Evolutionary conservation across 1,284 basidiomycete species (phyloP).

Genomic region (Sporisorium graminicola): DNA sequence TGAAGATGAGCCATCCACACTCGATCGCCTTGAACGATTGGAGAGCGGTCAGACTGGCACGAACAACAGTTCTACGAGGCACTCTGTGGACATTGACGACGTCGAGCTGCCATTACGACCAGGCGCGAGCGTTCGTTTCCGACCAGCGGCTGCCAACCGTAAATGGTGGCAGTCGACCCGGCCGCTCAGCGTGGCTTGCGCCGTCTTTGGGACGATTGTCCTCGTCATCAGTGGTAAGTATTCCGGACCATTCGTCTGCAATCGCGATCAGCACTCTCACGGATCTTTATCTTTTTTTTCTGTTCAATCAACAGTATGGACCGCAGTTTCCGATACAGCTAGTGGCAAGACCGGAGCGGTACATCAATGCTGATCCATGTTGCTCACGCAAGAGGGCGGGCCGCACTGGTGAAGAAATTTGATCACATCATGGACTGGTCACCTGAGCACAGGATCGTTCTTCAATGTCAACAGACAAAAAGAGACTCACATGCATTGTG

Average conservation of each 20-base stretch:
- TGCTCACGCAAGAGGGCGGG: not conserved
- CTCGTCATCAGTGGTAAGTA: slow-evolving; percentile 58
- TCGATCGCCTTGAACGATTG: slow-evolving; percentile 38
- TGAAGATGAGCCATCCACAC: slow-evolving; percentile 35
- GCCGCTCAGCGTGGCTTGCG: slow-evolving; percentile 62
- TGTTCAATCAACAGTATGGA: slow-evolving; percentile 34
- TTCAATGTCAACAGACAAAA: not conserved
- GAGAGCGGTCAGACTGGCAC: slow-evolving; percentile 29
- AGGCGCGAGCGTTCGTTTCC: slow-evolving; percentile 55
- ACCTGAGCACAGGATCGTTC: not conserved
- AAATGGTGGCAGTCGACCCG: slow-evolving; percentile 67
- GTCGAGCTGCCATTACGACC: slow-evolving; percentile 66
- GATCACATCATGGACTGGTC: not conserved
- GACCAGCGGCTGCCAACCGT: slow-evolving; percentile 49
- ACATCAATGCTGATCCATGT: slow-evolving; percentile 37
- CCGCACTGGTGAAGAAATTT: not conserved
- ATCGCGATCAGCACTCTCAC: slow-evolving; percentile 3
- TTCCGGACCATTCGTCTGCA: not conserved
- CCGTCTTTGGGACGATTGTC: slow-evolving; percentile 64
- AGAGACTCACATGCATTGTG: not conserved
- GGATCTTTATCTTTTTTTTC: not conserved
- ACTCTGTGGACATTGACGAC: slow-evolving; percentile 57
- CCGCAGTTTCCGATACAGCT: slow-evolving; percentile 44
- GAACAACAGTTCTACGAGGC: slow-evolving; percentile 8
- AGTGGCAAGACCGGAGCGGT: slow-evolving; percentile 52